Evolutionary conservation across 108 stramenopile species (phyloP).

Genomic region (Nitzschia sp.): DNA sequence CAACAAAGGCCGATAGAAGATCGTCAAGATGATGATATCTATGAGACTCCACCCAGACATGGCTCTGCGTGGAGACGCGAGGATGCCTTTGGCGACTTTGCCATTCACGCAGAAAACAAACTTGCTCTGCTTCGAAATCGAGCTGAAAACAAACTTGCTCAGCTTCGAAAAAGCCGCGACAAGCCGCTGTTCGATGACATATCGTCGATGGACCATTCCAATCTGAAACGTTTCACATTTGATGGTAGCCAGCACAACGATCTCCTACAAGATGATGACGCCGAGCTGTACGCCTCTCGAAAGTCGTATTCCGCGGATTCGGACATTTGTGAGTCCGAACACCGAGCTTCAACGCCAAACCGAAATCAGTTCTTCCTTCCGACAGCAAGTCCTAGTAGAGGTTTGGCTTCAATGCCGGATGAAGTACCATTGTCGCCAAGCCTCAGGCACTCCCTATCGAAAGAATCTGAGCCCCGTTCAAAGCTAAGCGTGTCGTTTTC

Average conservation of each 20-base stretch:
- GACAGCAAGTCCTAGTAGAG: not conserved
- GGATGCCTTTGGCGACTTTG: not conserved
- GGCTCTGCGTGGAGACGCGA: not conserved
- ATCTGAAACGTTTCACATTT: not conserved
- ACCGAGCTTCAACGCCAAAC: too few relatives aligned
- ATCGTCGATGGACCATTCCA: not conserved
- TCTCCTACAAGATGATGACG: not conserved
- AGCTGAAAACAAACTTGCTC: not conserved
- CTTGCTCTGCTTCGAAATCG: not conserved
- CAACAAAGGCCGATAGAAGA: not conserved
- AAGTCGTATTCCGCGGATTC: too few relatives aligned
- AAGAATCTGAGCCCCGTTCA: constrained; percentile 11
- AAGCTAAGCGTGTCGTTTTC: constrained; percentile 21
- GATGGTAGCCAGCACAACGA: not conserved
- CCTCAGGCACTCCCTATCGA: constrained; percentile 4
- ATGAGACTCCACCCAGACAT: not conserved
- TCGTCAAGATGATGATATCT: constrained; percentile 5
- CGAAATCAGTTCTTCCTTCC: constrained; percentile 4
- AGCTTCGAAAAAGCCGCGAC: not conserved
- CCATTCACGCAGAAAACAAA: not conserved
- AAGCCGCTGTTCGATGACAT: not conserved
- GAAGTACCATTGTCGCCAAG: constrained; percentile 1
- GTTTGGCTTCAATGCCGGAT: constrained; percentile 1
- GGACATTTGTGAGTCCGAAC: too few relatives aligned
- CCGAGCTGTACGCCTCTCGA: not conserved